A percentile compares a stretch with the other conserved stretches of the same genome.
These are phyloP conservation scores for Zymoseptoria pseudotritici DNA, from an alignment of 2,329 filamentous ascomycete genomes.

Conservation along the genomic window DNA sequence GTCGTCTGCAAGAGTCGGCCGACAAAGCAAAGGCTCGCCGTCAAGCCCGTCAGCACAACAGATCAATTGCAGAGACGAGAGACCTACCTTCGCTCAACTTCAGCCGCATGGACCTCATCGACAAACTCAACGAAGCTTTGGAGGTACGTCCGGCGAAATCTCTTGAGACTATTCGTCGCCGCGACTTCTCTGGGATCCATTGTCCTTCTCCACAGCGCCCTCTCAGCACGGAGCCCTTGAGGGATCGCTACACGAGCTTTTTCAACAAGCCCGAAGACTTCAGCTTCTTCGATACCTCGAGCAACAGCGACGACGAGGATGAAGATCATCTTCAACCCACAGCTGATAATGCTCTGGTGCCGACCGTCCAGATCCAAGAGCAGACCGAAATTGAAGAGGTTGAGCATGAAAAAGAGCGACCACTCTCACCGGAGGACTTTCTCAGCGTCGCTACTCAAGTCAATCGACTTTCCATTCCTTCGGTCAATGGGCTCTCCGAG, in stretches of 20 bases:
- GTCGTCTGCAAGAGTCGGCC: slow-evolving; percentile 25
- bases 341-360: slow-evolving; percentile 15
- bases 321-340: slow-evolving; percentile 7
- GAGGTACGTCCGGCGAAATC: slow-evolving; percentile 34
- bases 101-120: slow-evolving; percentile 40
- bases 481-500: slow-evolving; percentile 38
- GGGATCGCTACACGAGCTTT: slow-evolving; percentile 41
- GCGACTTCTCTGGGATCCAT: slow-evolving; percentile 27
- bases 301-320: slow-evolving; percentile 14
- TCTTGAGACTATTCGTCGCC: slow-evolving; percentile 28
- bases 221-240: slow-evolving; percentile 32
- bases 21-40: slow-evolving; percentile 26
- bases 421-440: slow-evolving; percentile 36
- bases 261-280: slow-evolving; percentile 38
- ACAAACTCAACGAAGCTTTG: slow-evolving; percentile 39
- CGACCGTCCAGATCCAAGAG: slow-evolving; percentile 20
- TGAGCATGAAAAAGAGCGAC: slow-evolving; percentile 18
- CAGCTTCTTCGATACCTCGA: slow-evolving; percentile 17
- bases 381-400: slow-evolving; percentile 17
- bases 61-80: slow-evolving; percentile 31
- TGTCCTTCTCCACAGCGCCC: slow-evolving; percentile 31
- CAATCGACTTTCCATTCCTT: slow-evolving; percentile 40
- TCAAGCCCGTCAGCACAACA: slow-evolving; percentile 23
- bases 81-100: slow-evolving; percentile 43
- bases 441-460: slow-evolving; percentile 37